A percentile compares a stretch with the other conserved stretches of the same genome.
Conservation (phyloP, 331 rosid genomes). For the Acacia concinna region DNA sequence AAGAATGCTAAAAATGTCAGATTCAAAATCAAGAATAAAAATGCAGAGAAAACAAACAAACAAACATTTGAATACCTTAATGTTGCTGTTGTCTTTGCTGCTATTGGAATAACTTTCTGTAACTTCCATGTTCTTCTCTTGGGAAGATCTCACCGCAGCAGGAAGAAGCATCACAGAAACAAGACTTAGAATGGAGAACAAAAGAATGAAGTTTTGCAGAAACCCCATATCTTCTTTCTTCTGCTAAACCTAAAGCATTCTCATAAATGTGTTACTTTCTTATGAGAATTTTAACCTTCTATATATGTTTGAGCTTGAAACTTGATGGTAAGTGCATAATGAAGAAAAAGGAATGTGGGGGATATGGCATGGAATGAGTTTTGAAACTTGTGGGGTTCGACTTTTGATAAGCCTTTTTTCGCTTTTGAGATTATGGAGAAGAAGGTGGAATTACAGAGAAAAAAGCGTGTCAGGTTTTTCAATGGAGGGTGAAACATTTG, state of each 20-base stretch:
- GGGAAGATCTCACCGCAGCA: slow-evolving; percentile 46
- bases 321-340: slow-evolving; percentile 27
- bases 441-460: slow-evolving; percentile 40
- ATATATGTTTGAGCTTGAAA: slow-evolving; percentile 38
- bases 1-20: not conserved
- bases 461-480: not conserved
- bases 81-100: slow-evolving; percentile 37
- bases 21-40: not conserved
- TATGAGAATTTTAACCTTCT: not conserved
- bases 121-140: slow-evolving; percentile 33
- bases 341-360: slow-evolving; percentile 33
- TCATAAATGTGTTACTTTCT: not conserved
- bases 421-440: slow-evolving; percentile 16
- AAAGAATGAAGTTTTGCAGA: slow-evolving; percentile 40
- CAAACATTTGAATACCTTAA: slow-evolving; percentile 42
- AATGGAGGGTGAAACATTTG: slow-evolving; percentile 13
- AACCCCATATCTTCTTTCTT: slow-evolving; percentile 45
- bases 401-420: slow-evolving; percentile 32
- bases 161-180: slow-evolving; percentile 43
- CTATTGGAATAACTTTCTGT: slow-evolving; percentile 14
- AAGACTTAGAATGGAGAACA: slow-evolving; percentile 42
- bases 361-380: slow-evolving; percentile 31
- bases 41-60: slow-evolving; percentile 2
- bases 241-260: not conserved
- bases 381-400: slow-evolving; percentile 59